Conservation (phyloP, 441 rosid genomes). For the Croton setiger region DNA sequence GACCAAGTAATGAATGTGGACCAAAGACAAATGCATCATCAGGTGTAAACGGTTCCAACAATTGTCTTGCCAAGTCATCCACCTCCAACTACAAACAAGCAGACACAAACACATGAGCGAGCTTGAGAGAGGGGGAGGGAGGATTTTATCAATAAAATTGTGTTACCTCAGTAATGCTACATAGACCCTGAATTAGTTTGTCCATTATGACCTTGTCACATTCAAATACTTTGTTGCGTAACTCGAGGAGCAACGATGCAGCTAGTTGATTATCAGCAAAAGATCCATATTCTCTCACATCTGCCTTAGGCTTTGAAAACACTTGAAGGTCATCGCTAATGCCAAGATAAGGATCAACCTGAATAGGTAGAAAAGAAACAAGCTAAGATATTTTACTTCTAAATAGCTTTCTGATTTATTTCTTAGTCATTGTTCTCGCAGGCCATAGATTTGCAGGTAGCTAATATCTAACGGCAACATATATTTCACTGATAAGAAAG, state of each 20-base stretch:
- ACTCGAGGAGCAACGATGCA: conserved; percentile 43
- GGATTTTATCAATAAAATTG: background rate
- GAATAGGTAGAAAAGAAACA: conserved; percentile 23
- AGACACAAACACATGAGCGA: conserved; percentile 10
- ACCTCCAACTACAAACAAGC: conserved; percentile 46
- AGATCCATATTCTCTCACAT: conserved; percentile 69
- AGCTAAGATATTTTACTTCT: background rate
- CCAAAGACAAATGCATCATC: conserved; percentile 85
- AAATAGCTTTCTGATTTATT: background rate
- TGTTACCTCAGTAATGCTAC: conserved; percentile 59
- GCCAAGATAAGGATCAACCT: conserved; percentile 85
- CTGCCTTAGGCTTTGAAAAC: conserved; percentile 56
- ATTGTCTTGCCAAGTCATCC: conserved; percentile 57
- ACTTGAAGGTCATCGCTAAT: conserved; percentile 70
- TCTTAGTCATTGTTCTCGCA: background rate
- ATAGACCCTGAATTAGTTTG: conserved; percentile 48
- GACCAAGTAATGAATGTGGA: conserved; percentile 41
- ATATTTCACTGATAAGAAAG: background rate
- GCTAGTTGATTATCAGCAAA: conserved; percentile 61
- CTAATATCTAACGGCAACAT: background rate
- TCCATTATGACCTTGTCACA: conserved; percentile 44
- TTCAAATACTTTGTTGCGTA: conserved; percentile 49
- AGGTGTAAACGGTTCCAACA: conserved; percentile 74
- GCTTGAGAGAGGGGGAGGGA: background rate
- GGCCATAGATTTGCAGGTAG: background rate